Evolutionary conservation across 768 basidiomycete genomes (phyloP).

Genomic region (Mycena filopes): DNA sequence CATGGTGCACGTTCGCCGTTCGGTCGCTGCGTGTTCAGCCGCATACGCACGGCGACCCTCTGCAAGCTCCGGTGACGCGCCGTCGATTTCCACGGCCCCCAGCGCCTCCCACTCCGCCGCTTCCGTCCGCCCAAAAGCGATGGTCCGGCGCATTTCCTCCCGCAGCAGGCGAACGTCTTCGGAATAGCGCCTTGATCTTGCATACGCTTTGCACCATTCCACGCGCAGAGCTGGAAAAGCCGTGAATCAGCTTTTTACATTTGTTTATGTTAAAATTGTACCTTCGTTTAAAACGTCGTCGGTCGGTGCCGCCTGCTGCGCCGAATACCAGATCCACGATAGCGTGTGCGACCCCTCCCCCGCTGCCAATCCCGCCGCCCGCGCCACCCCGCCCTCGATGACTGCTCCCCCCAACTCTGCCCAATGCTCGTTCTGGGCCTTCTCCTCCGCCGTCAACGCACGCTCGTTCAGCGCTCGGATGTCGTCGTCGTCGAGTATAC

Average conservation of each 20-base stretch:
- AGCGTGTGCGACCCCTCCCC: neutral
- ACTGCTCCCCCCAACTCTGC: neutral
- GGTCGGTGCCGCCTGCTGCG: neutral
- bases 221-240: neutral
- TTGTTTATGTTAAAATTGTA: neutral
- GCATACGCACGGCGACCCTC: neutral
- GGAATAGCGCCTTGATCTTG: slow-evolving; percentile 20
- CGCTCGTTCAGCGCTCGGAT: slow-evolving; percentile 3
- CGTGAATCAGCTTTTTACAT: neutral
- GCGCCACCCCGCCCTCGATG: neutral
- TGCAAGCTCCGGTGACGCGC: neutral
- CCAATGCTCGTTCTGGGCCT: slow-evolving; percentile 6
- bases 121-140: neutral
- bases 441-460: neutral
- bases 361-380: neutral
- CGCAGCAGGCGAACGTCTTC: slow-evolving; percentile 29
- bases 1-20: too few species aligned
- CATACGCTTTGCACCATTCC: slow-evolving; percentile 12
- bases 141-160: slow-evolving; percentile 32
- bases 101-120: neutral
- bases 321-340: slow-evolving; percentile 5
- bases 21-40: neutral
- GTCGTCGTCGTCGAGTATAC: neutral
- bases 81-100: too few species aligned
- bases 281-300: neutral